Evolutionary conservation across 2,329 filamentous ascomycete species (phyloP).

Genomic region (Metarhizium rileyi): DNA sequence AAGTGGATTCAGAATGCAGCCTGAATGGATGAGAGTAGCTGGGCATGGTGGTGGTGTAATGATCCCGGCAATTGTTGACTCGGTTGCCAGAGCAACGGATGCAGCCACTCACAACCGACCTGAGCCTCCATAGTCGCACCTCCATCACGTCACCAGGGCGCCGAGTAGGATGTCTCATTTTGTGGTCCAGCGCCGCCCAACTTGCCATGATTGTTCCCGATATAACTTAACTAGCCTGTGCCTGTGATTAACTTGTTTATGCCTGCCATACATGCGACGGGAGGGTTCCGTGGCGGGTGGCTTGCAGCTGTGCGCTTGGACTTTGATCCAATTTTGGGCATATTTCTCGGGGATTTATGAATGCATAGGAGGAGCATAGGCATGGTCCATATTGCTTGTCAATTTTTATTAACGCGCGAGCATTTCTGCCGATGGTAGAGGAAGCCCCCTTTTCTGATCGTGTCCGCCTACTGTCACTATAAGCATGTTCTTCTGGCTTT

Average conservation of each 20-base stretch:
- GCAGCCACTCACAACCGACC: not conserved
- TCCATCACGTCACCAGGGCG: constrained; percentile 12
- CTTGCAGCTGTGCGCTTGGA: not conserved
- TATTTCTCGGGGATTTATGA: not conserved
- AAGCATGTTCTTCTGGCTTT: not conserved
- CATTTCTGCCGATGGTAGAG: too few relatives aligned
- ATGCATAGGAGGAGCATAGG: too few relatives aligned
- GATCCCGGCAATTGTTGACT: constrained; percentile 19
- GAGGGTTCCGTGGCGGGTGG: not conserved
- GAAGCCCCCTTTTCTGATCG: not conserved
- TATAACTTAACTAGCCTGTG: too few relatives aligned
- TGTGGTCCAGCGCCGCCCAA: not conserved
- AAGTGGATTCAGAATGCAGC: constrained; percentile 16
- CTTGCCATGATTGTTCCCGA: not conserved
- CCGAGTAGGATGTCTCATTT: constrained; percentile 7
- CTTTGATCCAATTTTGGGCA: too few relatives aligned
- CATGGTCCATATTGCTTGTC: not conserved
- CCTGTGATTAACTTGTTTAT: not conserved
- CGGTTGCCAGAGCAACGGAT: constrained; percentile 24
- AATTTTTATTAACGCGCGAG: not conserved
- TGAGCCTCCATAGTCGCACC: not conserved
- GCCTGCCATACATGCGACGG: not conserved
- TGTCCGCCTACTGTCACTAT: not conserved
- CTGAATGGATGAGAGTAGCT: constrained; percentile 12
- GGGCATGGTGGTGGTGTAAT: constrained; percentile 15